Percentiles rank a stretch among this genome's conserved stretches.
Evolutionary conservation across 768 basidiomycete species (phyloP).

Genomic region (Collybiopsis confluens): DNA sequence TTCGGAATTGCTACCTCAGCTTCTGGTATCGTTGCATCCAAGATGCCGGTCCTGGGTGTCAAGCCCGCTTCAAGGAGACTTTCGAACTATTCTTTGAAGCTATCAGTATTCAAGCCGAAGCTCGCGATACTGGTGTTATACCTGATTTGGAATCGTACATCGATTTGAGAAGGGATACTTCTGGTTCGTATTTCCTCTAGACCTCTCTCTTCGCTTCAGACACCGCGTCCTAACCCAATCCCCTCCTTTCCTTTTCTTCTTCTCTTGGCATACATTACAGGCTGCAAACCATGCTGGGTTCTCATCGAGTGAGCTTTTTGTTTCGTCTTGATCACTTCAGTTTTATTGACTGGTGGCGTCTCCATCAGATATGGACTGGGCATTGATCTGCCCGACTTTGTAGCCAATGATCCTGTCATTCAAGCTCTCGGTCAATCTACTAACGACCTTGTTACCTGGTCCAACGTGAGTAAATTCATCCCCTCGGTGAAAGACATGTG

Average conservation of each 20-base stretch:
- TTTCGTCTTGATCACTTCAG: no score
- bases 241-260: background rate
- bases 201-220: no score
- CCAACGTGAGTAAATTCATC: slow-evolving; percentile 50
- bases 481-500: no score
- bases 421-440: slow-evolving; percentile 59
- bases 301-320: slow-evolving; percentile 54
- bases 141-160: slow-evolving; percentile 76
- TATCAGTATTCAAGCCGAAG: slow-evolving; percentile 56
- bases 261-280: slow-evolving; percentile 11
- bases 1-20: slow-evolving; percentile 37
- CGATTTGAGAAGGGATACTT: slow-evolving; percentile 69
- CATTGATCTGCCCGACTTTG: slow-evolving; percentile 67
- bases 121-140: slow-evolving; percentile 47
- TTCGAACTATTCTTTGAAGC: slow-evolving; percentile 67
- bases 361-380: slow-evolving; percentile 51
- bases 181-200: slow-evolving; percentile 44
- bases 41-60: slow-evolving; percentile 52
- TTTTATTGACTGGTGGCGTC: background rate
- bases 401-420: slow-evolving; percentile 63
- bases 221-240: no score
- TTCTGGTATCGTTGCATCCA: slow-evolving; percentile 64
- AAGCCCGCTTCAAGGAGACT: slow-evolving; percentile 68
- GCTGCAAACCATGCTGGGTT: slow-evolving; percentile 73
- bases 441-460: slow-evolving; percentile 79